These are phyloP conservation scores for Cutaneotrichosporon sp. DNA, from an alignment of 1,284 basidiomycete species.

Conservation along the genomic window DNA sequence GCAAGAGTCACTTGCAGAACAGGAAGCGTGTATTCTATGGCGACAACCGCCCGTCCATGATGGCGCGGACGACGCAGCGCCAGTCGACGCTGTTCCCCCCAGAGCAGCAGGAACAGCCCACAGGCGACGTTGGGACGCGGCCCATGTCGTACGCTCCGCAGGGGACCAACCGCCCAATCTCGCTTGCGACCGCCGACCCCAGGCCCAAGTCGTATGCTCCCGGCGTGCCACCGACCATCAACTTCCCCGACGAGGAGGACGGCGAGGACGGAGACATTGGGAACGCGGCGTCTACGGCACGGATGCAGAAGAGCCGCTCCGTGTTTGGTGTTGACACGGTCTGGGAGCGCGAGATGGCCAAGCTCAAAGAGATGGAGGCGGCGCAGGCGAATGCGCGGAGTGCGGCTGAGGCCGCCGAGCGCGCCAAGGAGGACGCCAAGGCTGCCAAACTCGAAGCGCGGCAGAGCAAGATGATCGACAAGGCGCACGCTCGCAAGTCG, in stretches of 20 bases:
- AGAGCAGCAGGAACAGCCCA: background rate
- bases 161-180: background rate
- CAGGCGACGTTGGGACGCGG: background rate
- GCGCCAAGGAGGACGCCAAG: slow-evolving; percentile 10
- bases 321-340: slow-evolving; percentile 46
- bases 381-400: slow-evolving; percentile 20
- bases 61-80: slow-evolving; percentile 28
- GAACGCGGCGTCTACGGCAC: background rate
- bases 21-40: slow-evolving; percentile 44
- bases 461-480: slow-evolving; percentile 2
- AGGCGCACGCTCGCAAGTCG: background rate
- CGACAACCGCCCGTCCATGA: slow-evolving; percentile 47
- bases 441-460: slow-evolving; percentile 8
- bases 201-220: background rate
- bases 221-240: slow-evolving; percentile 1
- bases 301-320: slow-evolving; percentile 32
- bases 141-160: slow-evolving; percentile 1
- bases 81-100: slow-evolving; percentile 12
- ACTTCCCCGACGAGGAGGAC: slow-evolving; percentile 7
- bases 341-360: slow-evolving; percentile 46
- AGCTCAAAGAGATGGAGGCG: slow-evolving; percentile 35
- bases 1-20: slow-evolving; percentile 37
- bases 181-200: background rate
- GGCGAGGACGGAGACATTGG: slow-evolving; percentile 6
- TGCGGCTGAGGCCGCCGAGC: slow-evolving; percentile 15